phyloP scores from a whole-genome alignment of 257 asterid genomes.

The Solanum phureja region DNA sequence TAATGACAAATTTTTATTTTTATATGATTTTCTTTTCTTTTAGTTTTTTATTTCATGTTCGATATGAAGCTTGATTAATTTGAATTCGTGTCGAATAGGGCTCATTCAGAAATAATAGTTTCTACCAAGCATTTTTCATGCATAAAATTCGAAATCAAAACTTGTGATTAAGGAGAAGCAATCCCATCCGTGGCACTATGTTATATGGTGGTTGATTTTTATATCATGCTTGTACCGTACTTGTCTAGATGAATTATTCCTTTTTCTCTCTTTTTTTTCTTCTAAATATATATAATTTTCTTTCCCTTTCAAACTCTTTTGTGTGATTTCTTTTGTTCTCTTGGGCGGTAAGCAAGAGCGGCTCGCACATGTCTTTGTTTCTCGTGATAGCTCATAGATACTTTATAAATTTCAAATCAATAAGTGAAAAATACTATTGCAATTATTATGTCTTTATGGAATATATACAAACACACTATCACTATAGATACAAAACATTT shows the following conservation, averaged over 20 bases:
- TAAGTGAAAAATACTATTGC: not conserved
- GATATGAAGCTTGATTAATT: no score
- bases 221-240: not conserved
- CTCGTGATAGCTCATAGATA: not conserved
- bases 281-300: not conserved
- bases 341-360: not conserved
- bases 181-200: no score
- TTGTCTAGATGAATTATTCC: not conserved
- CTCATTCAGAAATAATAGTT: no score
- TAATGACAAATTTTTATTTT: not conserved
- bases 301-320: not conserved
- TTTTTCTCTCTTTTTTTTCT: not conserved
- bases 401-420: not conserved
- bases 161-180: not conserved
- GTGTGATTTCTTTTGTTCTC: not conserved
- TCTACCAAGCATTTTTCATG: not conserved
- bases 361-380: not conserved
- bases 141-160: not conserved
- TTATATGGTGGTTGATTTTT: not conserved
- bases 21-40: not conserved
- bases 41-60: no score
- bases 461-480: not conserved
- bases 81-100: fast-evolving
- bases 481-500: not conserved
- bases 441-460: not conserved